phyloP scores from a whole-genome alignment of 306 rosid genomes.

The Dryas octopetala region DNA sequence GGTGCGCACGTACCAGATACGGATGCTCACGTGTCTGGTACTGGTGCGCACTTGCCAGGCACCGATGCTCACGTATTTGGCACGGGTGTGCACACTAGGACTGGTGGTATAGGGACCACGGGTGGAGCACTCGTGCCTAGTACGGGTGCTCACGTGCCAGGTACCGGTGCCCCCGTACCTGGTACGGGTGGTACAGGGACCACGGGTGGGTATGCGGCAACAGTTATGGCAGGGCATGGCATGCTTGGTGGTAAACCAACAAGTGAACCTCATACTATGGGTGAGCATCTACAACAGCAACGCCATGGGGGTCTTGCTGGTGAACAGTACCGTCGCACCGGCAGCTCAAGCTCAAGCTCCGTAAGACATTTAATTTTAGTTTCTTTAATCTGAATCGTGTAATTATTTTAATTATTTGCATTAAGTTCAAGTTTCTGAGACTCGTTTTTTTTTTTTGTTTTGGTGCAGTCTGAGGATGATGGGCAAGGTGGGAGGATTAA shows the following conservation, averaged over 20 bases:
- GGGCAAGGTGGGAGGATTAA: constrained; percentile 56
- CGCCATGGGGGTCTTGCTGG: not conserved
- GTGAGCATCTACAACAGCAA: constrained; percentile 9
- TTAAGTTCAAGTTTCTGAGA: too few species aligned
- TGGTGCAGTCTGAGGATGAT: constrained; percentile 40
- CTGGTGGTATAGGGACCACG: too few species aligned
- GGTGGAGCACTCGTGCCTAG: too few species aligned
- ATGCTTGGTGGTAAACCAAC: not conserved
- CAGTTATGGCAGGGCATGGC: not conserved
- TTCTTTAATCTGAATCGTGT: too few species aligned
- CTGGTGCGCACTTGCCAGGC: not conserved
- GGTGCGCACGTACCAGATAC: not conserved
- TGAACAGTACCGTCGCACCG: constrained; percentile 37
- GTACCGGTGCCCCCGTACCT: not conserved
- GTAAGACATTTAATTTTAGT: constrained; percentile 24
- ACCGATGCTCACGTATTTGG: not conserved
- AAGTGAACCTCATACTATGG: not conserved
- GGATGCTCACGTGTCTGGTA: not conserved
- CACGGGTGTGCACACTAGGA: too few species aligned
- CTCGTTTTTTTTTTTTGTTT: not conserved
- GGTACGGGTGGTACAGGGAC: not conserved
- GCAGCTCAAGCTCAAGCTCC: constrained; percentile 60
- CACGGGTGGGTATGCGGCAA: not conserved
- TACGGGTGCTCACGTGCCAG: not conserved
- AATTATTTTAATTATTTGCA: too few species aligned